phyloP scores from a whole-genome alignment of 2,329 filamentous ascomycete species.

The Rugonectria rugulosa region DNA sequence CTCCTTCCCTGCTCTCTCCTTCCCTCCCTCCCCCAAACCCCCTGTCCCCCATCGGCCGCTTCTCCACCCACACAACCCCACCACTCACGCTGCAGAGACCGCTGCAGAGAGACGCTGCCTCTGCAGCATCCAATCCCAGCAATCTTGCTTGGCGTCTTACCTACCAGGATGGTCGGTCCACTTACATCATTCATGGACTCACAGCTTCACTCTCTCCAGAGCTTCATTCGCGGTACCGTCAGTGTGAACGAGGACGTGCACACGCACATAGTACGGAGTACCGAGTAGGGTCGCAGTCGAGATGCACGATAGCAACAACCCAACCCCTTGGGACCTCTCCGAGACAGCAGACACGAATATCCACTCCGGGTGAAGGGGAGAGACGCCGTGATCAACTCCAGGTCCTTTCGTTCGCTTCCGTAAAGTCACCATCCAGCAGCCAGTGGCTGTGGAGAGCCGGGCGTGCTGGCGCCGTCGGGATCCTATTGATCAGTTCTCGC shows the following conservation, averaged over 20 bases:
- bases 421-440: slow-evolving; percentile 7
- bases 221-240: slow-evolving; percentile 15
- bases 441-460: slow-evolving; percentile 11
- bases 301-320: slow-evolving; percentile 20
- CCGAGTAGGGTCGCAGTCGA: slow-evolving; percentile 21
- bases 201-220: slow-evolving; percentile 25
- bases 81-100: slow-evolving; percentile 2
- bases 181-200: slow-evolving; percentile 40
- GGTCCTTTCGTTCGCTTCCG: slow-evolving; percentile 11
- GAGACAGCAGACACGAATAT: slow-evolving; percentile 16
- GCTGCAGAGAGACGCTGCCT: no score
- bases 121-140: no score
- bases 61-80: slow-evolving; percentile 31
- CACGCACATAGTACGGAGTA: no score
- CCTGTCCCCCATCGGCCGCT: slow-evolving; percentile 23
- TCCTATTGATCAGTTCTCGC: slow-evolving; percentile 7
- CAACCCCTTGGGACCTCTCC: slow-evolving; percentile 15
- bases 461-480: not conserved
- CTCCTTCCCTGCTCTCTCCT: slow-evolving; percentile 1
- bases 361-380: slow-evolving; percentile 14
- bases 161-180: slow-evolving; percentile 33
- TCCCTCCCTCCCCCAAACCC: not conserved
- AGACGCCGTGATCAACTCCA: slow-evolving; percentile 17
- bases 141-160: slow-evolving; percentile 16
- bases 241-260: slow-evolving; percentile 20